Conservation (phyloP, 2,329 filamentous ascomycete genomes). For the Trichoderma simmonsii region DNA sequence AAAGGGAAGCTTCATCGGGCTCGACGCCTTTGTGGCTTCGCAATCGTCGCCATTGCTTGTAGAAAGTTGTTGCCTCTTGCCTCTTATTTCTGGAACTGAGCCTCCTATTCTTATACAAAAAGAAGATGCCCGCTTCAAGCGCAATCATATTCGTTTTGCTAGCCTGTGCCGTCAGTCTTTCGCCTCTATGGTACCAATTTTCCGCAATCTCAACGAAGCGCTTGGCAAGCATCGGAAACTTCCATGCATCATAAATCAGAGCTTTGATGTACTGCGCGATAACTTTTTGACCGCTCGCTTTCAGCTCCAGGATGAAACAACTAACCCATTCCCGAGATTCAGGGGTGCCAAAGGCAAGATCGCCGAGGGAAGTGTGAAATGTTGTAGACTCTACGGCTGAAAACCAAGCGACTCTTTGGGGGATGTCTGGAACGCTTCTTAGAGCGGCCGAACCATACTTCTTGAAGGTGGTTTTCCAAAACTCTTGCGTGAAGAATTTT, state of each 20-base stretch:
- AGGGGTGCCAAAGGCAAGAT: neutral
- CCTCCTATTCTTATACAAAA: neutral
- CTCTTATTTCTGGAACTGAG: neutral
- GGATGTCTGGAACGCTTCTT: conserved; percentile 20
- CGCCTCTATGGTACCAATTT: conserved; percentile 6
- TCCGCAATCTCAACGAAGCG: conserved; percentile 17
- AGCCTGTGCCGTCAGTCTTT: neutral
- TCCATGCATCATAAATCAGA: conserved; percentile 22
- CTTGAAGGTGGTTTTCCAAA: conserved; percentile 27
- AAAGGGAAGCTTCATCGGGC: neutral
- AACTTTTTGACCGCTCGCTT: neutral
- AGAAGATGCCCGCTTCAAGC: neutral
- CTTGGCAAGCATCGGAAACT: conserved; percentile 20
- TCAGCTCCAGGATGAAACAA: neutral
- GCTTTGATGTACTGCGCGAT: conserved; percentile 22
- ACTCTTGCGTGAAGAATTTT: conserved; percentile 26
- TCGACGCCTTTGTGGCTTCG: neutral
- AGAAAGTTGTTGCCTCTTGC: neutral
- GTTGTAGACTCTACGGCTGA: neutral
- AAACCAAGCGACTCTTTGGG: conserved; percentile 23
- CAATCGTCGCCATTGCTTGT: neutral
- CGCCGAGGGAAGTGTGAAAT: neutral
- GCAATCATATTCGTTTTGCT: neutral
- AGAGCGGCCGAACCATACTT: conserved; percentile 28
- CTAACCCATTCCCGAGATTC: neutral